Base-by-base conservation (phyloP, 202 grass and related monocot species). In the Saccharum hybrid region DNA sequence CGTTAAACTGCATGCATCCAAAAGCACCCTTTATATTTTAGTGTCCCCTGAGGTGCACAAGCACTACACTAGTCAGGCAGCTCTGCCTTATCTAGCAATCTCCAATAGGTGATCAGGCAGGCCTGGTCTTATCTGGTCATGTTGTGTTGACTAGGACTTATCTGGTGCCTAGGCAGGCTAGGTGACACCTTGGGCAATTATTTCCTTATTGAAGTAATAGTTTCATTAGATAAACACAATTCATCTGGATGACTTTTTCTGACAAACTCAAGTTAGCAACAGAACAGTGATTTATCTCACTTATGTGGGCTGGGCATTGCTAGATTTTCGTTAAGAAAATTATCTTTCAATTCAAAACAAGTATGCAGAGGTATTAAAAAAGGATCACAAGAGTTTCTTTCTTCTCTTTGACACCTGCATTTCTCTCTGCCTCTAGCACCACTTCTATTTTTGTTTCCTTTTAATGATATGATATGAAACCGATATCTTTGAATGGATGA, bases 381-480 rank as follows among this genome's bases (percentile, higher is more conserved):
- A 15, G 36, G 34, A 5, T 39, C 23, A 23, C 19, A 52, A 11
- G 43, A 66, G 31, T 21, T 10, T 63, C 23, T 39, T 10, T 21
- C 11, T 71, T 48, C 22, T 48, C 57, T 82, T 75, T 54, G n/a
- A 26, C 66, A 72, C 8, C 21, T 42, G 56, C n/a, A 18, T 34
- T 31, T 45, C 13, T 78, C 57, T 16, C 34, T 56, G 26, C 14
- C 16, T 23, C 6, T 34, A 52, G 5, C 30, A 26, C 38, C 62
- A 66, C 60, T 71, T 75, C 30, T 33, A 3, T 78, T 18, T 83
- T 39, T 71, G 4, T 75, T 16, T 41, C 22, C 61, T 63, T 56
- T 76, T 10, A 54, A 26, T 54, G 68, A 75, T 80, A 26, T 54
- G 68, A 75, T 80, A 71, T 76, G 52, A 54, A 72, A 54, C 23